phyloP scores from a whole-genome alignment of 1,284 basidiomycete species.

The Schizophyllum commune region DNA sequence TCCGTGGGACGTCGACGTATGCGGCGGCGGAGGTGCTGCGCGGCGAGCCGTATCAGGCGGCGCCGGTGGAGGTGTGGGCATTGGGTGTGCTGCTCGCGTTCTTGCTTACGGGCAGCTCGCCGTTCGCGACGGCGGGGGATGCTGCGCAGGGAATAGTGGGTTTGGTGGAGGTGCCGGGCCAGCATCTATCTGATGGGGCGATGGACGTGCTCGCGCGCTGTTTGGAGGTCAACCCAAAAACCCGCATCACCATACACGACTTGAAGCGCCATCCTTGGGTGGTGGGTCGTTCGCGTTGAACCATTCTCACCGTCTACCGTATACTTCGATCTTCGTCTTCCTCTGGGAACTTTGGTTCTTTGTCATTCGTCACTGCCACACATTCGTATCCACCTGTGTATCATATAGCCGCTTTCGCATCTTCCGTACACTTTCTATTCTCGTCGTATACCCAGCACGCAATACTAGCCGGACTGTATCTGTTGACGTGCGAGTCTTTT shows the following conservation, averaged over 20 bases:
- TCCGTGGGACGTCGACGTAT: constrained; percentile 81
- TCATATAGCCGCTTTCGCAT: neutral
- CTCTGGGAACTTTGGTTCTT: neutral
- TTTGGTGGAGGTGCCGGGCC: constrained; percentile 29
- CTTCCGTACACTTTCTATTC: neutral
- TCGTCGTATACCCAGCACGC: neutral
- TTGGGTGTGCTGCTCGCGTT: constrained; percentile 86
- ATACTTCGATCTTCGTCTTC: neutral
- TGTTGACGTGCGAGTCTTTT: neutral
- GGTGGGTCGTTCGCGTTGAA: neutral
- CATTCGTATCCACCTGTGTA: neutral
- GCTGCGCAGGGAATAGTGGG: constrained; percentile 50
- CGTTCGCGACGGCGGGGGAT: constrained; percentile 70
- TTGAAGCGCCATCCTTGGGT: constrained; percentile 79
- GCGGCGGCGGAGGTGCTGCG: constrained; percentile 79
- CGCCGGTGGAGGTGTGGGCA: constrained; percentile 86
- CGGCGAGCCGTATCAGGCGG: constrained; percentile 66
- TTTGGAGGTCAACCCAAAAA: constrained; percentile 63
- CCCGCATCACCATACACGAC: constrained; percentile 63
- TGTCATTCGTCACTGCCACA: neutral
- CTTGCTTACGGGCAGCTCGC: constrained; percentile 78
- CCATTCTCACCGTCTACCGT: neutral
- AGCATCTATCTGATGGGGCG: constrained; percentile 31
- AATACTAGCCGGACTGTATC: neutral
- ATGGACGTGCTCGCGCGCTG: constrained; percentile 67